Evolutionary conservation across 176 grass and related monocot genomes (phyloP), one percentile per base, ranked within the genome.

Genomic region (Echinochloa phyllopogon): DNA sequence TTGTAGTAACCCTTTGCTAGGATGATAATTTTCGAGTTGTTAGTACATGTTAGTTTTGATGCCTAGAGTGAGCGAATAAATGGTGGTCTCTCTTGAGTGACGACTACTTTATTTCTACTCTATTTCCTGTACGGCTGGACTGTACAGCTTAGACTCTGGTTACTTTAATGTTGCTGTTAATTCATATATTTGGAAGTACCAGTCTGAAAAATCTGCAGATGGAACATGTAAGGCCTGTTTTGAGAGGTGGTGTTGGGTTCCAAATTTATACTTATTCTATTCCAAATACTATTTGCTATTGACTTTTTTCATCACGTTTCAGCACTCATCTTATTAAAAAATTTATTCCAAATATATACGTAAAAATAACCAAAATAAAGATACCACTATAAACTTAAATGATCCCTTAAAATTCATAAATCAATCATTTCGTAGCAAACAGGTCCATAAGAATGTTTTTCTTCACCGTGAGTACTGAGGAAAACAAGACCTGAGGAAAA

Each of bases 1-100:
- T 38, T 77, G 21, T 77, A 33, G 63, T 76, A 50, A n/a, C 51
- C 9, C 17, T 43, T n/a, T 64, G 51, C 53, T 78, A 83, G 43
- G 57, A 77, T 10, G 41, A 45, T 24, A 48, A 8, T 45, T 33
- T 42, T 33, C 69, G 20, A 62, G 57, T 48, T 79, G 41, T 61
- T 25, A 41, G 29, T 42, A 14, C 3, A 23, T 27, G 37, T 5
- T 60, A 3, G 76, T 64, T 45, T 36, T 36, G 16, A 57, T 49
- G 42, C 27, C 6, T 47, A 65, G 59, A 64, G 15, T 18, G 42
- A 64, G 43, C 13, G 15, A 66, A 67, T 42, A 81, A 69, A 68
- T 38, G 20, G 62, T 40, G 33, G 3, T 51, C 43, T 53, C 62
- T 51, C 63, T 25, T 38, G 27, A 15, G 24, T 64, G 58, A 24